phyloP scores from a whole-genome alignment of 257 asterid species.

The Coffea eugenioides region DNA sequence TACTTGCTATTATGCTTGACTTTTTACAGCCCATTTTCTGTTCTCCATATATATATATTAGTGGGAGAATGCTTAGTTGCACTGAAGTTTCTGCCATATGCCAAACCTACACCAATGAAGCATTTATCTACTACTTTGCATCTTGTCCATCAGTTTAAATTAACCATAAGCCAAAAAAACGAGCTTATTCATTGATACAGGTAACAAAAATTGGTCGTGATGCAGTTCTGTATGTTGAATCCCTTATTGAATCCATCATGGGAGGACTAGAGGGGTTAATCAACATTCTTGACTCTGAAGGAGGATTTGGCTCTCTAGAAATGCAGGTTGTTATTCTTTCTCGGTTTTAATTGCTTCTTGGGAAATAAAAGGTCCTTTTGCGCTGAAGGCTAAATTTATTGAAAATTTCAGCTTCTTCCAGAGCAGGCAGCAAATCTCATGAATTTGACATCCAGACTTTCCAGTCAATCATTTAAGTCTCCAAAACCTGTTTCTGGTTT shows the following conservation, averaged over 20 bases:
- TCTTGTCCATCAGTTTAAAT: background rate
- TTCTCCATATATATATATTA: background rate
- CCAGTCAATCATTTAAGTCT: conserved; percentile 69
- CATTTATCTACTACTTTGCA: background rate
- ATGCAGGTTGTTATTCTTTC: conserved; percentile 70
- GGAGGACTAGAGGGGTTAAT: conserved; percentile 98
- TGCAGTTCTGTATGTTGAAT: conserved; percentile 92
- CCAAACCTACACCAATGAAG: background rate
- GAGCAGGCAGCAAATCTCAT: conserved; percentile 99
- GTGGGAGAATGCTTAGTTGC: background rate
- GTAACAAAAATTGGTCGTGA: conserved; percentile 95
- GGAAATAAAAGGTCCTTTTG: conserved; percentile 18
- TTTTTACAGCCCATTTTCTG: background rate
- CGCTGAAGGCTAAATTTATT: conserved; percentile 29
- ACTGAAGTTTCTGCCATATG: background rate
- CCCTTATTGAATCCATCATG: conserved; percentile 94
- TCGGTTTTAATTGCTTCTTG: conserved; percentile 22
- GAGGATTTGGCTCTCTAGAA: conserved; percentile 98
- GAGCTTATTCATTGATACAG: conserved; percentile 36
- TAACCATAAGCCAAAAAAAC: background rate
- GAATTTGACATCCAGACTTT: conserved; percentile 84
- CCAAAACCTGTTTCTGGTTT: conserved; percentile 79
- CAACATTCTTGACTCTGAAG: conserved; percentile 97
- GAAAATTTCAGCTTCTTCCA: conserved; percentile 79
- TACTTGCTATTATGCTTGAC: background rate